phyloP scores from a whole-genome alignment of 2,329 filamentous ascomycete genomes.

The Trichoderma polysporum region DNA sequence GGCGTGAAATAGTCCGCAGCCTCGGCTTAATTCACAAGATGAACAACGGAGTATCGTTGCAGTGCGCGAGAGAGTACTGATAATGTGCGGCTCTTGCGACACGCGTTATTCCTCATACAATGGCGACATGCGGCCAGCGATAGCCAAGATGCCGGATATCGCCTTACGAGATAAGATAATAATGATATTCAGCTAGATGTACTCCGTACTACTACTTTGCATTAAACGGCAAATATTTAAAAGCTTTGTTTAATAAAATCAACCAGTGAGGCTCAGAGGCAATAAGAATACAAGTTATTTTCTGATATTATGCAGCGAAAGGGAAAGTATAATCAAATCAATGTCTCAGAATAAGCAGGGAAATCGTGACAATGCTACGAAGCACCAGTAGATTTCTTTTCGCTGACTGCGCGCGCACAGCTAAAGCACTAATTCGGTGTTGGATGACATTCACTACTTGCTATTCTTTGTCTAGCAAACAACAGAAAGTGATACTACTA shows the following conservation, averaged over 20 bases:
- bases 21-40: neutral
- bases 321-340: neutral
- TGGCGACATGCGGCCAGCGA: neutral
- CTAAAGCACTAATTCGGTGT: neutral
- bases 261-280: no score
- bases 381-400: neutral
- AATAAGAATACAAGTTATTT: neutral
- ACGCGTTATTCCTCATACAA: neutral
- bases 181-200: neutral
- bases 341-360: neutral
- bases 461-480: neutral
- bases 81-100: neutral
- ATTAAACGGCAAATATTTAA: neutral
- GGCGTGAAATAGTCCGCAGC: neutral
- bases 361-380: neutral
- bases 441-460: neutral
- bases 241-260: neutral
- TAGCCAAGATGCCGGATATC: neutral
- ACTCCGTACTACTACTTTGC: no score
- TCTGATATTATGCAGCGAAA: neutral
- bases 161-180: neutral
- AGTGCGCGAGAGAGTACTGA: neutral
- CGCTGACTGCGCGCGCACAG: neutral
- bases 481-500: no score
- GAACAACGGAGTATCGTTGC: neutral